Conservation (phyloP, 768 basidiomycete species). For the Phylloporus rhodoxanthus region DNA sequence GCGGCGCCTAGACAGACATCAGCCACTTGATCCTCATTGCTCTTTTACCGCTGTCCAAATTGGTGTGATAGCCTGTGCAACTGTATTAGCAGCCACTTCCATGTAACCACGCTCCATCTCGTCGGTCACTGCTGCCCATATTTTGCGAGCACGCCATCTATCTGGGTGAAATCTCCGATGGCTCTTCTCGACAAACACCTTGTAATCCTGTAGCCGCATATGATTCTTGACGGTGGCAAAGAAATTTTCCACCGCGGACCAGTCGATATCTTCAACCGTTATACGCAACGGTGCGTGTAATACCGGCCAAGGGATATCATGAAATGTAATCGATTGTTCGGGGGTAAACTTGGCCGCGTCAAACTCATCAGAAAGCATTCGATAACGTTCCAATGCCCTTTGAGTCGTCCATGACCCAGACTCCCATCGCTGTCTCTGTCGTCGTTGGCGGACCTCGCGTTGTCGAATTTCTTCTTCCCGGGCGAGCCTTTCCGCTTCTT, state of each 20-base stretch:
- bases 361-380: conserved; percentile 52
- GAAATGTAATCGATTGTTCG: conserved; percentile 49
- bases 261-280: conserved; percentile 62
- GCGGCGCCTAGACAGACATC: neutral
- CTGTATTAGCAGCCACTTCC: conserved; percentile 68
- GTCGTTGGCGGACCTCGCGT: conserved; percentile 38
- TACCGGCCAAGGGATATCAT: conserved; percentile 73
- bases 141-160: conserved; percentile 64
- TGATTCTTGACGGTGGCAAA: conserved; percentile 48
- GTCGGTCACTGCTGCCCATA: conserved; percentile 54
- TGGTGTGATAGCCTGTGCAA: conserved; percentile 69
- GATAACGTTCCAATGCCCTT: conserved; percentile 70
- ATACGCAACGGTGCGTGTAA: conserved; percentile 47
- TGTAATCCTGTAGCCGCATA: conserved; percentile 59
- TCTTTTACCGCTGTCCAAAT: conserved; percentile 48
- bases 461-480: conserved; percentile 34
- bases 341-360: conserved; percentile 53
- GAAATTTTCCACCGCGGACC: conserved; percentile 66
- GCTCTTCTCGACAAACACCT: conserved; percentile 60
- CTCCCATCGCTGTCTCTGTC: conserved; percentile 50
- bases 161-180: conserved; percentile 77
- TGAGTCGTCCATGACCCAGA: conserved; percentile 56
- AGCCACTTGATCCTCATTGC: conserved; percentile 9
- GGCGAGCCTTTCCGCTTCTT: conserved; percentile 28
- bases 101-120: conserved; percentile 52